Evolutionary conservation across 1,284 basidiomycete genomes (phyloP).

Genomic region (Inonotus hispidus): DNA sequence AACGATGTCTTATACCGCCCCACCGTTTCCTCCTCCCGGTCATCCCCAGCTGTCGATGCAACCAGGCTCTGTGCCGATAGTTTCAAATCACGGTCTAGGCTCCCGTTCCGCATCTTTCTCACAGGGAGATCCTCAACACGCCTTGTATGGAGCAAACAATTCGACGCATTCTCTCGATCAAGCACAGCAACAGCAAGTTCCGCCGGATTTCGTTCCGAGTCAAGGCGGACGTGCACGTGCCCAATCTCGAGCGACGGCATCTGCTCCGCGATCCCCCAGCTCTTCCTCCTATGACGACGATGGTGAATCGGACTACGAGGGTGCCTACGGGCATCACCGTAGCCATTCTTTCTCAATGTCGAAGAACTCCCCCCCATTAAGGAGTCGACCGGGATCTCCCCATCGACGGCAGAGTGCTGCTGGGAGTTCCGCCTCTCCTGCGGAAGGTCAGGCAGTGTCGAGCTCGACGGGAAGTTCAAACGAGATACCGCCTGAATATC

Average conservation of each 20-base stretch:
- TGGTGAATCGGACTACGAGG: constrained; percentile 33
- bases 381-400: constrained; percentile 13
- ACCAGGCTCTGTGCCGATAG: neutral
- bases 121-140: neutral
- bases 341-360: constrained; percentile 22
- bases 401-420: constrained; percentile 6
- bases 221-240: constrained; percentile 31
- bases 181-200: constrained; percentile 6
- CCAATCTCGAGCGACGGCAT: constrained; percentile 25
- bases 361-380: constrained; percentile 24
- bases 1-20: neutral
- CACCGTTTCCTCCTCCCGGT: constrained; percentile 1
- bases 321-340: constrained; percentile 26
- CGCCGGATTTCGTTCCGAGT: constrained; percentile 14
- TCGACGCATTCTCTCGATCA: constrained; percentile 1
- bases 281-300: constrained; percentile 38
- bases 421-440: constrained; percentile 1
- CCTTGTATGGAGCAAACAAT: neutral
- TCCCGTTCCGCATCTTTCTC: constrained; percentile 18
- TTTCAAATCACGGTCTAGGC: constrained; percentile 2
- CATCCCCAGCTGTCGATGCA: constrained; percentile 6
- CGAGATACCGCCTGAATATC: constrained; percentile 78
- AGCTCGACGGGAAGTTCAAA: constrained; percentile 42
- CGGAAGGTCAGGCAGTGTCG: constrained; percentile 27
- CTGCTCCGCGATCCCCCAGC: constrained; percentile 20